Base-by-base conservation (phyloP, 169 alveolate species). In the Plasmodium fragile region DNA sequence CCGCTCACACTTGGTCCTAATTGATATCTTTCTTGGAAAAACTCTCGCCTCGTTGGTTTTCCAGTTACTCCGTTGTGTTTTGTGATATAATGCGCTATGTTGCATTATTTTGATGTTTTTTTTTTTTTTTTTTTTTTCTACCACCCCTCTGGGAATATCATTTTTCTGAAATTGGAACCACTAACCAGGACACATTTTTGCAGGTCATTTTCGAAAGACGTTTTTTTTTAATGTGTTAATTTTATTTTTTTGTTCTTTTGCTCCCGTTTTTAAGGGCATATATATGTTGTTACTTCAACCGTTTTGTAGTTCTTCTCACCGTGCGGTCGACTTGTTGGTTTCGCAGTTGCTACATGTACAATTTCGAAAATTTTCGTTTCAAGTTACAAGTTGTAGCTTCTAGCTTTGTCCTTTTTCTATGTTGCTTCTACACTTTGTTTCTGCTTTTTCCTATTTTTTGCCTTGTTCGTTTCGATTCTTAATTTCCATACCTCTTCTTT, bases 171-270 rank as follows among this genome's bases (percentile, higher is more conserved):
- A 65, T 65, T 65, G n/a, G 75, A 65, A 65, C 75, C 39, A 65
- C 28, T 65, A 65, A 18, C 75, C 18, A 65, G 75, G 75, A 65
- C 75, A 65, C 75, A 65, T 65, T 65, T 65, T 65, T 6, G 75
- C 16, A 65, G 39, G 25, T 65, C 75, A 65, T 65, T 65, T 65
- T 65, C 30, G 18, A 25, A 25, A 65, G 30, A 65, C 36, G 36
- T 65, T 8, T 65, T 18, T 59, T 59, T 65, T 65, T 65, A 8
- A 34, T 34, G 1, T 34, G 1, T 34, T 34, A 34, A 2, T 34
- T 34, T 34, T 34, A 2, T 2, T 59, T 8, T 65, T 65, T 22
- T 65, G 18, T 65, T 28, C 36, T 65, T 18, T 65, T 65, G 28
- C 36, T 65, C 10, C 75, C 36, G 3, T 65, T 49, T 13, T 45